Percentiles rank a stretch among this genome's conserved stretches.
Conservation (phyloP, 2,329 filamentous ascomycete species). For the Diatrype stigma region DNA sequence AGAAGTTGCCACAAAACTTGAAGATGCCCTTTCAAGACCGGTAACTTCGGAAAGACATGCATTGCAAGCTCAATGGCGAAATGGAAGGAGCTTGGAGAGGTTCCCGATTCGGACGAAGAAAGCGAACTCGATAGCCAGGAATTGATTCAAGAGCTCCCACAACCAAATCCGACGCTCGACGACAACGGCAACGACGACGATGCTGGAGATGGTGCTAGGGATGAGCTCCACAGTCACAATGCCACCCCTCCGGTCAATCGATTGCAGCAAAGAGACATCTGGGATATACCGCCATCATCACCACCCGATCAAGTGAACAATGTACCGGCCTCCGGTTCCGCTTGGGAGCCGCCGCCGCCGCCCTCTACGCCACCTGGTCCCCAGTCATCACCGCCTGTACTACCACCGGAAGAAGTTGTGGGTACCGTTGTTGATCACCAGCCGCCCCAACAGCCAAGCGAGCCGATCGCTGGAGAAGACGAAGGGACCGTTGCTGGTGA, state of each 20-base stretch:
- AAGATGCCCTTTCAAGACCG: conserved; percentile 2
- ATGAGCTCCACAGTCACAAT: conserved; percentile 2
- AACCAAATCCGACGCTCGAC: neutral
- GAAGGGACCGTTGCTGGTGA: neutral
- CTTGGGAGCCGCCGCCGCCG: neutral
- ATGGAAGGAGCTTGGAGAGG: conserved; percentile 41
- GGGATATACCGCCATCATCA: conserved; percentile 29
- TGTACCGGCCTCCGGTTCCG: conserved; percentile 10
- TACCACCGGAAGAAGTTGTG: neutral
- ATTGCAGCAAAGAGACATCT: conserved; percentile 15
- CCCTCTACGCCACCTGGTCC: neutral
- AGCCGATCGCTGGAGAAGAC: no score
- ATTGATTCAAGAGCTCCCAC: conserved; percentile 17
- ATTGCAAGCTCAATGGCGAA: conserved; percentile 32
- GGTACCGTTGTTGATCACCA: neutral
- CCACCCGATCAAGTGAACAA: conserved; percentile 14
- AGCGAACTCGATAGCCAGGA: conserved; percentile 32
- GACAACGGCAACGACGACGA: neutral
- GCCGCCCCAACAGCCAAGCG: neutral
- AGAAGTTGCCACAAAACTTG: neutral
- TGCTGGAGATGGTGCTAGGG: conserved; percentile 1
- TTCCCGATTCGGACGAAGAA: conserved; percentile 42
- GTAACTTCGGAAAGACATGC: conserved; percentile 23
- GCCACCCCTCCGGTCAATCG: neutral
- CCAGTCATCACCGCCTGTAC: neutral